Base-by-base conservation (phyloP, 2,329 filamentous ascomycete genomes). In the Aaosphaeria arxii region DNA sequence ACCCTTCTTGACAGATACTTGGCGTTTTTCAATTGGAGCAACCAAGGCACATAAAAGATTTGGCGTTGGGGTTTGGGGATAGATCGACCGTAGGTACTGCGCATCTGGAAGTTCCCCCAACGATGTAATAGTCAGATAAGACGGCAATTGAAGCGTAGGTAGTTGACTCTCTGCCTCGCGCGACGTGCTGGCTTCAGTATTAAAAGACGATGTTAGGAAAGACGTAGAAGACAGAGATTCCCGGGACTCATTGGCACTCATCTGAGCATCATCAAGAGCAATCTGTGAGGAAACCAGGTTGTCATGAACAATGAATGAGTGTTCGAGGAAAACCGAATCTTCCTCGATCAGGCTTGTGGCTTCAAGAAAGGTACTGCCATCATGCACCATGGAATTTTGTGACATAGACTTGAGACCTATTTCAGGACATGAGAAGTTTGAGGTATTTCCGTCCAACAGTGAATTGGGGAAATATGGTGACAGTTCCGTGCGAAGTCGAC, bases 1-100 rank as follows among this genome's bases (percentile, higher is more conserved):
- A 29, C 85, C 82, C 73, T 81, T 85, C 36, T 81, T 78, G 0
- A 91, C 89, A 30, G 76, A 80, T 17, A 96, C 82, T 2, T 78
- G 78, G 28, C 88, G 83, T 1, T 87, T 78, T 35, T 84, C 78
- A 1, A 86, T 79, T 43, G 90, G 78, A 9, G 86, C 84, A 52
- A 95, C 85, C 42, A 96, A 76, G 3, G 86, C 89, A 7, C 85
- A 88, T n/a, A 96, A 80, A 5, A 96, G 68, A 64, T 91, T 90
- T 29, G 91, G 81, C 0, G 89, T 91, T 64, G 91, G 83, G 0
- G 89, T 95, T 63, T 91, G 87, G 0, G 91, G 91, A 30, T 79
- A 75, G 42, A 95, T 86, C 0, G 80, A 80, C 7, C 77, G 65
- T 5, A 96, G 76, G 58, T 87, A 82, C 2, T 66, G 63, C 0